Evolutionary conservation across 176 grass and related monocot genomes (phyloP), one percentile per base, ranked within the genome.

Genomic region (Ensete ventricosum): DNA sequence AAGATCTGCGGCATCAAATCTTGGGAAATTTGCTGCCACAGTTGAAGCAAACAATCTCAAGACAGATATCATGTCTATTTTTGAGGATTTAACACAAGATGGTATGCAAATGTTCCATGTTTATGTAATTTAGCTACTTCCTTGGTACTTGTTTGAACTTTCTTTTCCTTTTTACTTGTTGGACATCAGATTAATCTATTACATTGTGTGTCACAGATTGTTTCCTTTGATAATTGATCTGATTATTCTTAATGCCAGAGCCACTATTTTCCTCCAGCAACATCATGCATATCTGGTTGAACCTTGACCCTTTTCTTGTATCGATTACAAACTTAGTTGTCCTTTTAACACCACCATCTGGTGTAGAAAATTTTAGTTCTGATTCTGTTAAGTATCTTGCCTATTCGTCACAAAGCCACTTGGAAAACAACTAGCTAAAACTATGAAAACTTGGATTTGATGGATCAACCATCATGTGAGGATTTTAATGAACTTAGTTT

Each of bases 21-120:
- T 97, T 66, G 90, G 93, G 58, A 97, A 90, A 75, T 97, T 97
- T 85, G 83, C 88, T 9, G 93, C 93, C 29, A 97, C 90, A 43
- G 69, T 97, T 72, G 93, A 97, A 79, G 79, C 85, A 13, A 83
- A 20, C 74, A 74, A 87, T 87, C 78, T 97, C 51, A 93, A 93
- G 84, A 83, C 77, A 67, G 88, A 98, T 77, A 83, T 98, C 29
- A 87, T 93, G 84, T 91, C 86, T 17, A 90, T 93, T 69, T 97
- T 97, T 72, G 83, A 91, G 72, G 90, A 93, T 73, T 73, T 97
- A 72, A 93, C 94, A 24, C 90, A 91, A 77, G 95, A 99, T 84
- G 95, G 95, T 98, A 97, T 77, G 52, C 54, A 76, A 60, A 11
- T 63, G 14, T 17, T 24, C n/a, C 55, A 20, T 21, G 69, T 52